Conservation (phyloP, 2,329 filamentous ascomycete genomes). For the Pseudocercospora crystallina region DNA sequence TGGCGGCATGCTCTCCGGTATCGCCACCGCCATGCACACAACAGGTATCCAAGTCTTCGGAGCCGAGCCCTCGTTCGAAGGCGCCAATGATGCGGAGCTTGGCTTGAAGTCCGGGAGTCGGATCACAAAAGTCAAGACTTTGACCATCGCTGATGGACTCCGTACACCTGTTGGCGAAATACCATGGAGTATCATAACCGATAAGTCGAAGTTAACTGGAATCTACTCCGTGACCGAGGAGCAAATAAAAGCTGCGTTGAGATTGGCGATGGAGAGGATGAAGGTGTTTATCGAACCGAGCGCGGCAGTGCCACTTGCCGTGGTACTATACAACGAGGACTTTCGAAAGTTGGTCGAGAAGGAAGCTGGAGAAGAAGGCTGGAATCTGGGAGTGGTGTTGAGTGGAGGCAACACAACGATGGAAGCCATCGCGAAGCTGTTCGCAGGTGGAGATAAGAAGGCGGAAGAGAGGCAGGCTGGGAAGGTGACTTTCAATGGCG, state of each 20-base stretch:
- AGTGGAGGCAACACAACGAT: slow-evolving; percentile 66
- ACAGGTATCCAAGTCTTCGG: slow-evolving; percentile 79
- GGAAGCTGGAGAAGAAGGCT: slow-evolving; percentile 70
- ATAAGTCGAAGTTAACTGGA: slow-evolving; percentile 66
- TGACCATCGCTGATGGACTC: slow-evolving; percentile 87
- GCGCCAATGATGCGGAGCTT: slow-evolving; percentile 77
- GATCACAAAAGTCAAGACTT: slow-evolving; percentile 66
- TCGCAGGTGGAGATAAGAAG: slow-evolving; percentile 33
- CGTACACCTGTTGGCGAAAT: slow-evolving; percentile 75
- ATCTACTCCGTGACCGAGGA: slow-evolving; percentile 76
- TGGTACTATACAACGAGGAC: slow-evolving; percentile 80
- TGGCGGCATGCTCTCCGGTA: slow-evolving; percentile 81
- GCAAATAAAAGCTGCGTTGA: slow-evolving; percentile 75
- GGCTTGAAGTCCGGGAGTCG: slow-evolving; percentile 65
- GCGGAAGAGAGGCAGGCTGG: slow-evolving; percentile 42
- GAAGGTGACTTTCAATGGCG: slow-evolving; percentile 42
- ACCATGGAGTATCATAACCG: slow-evolving; percentile 76
- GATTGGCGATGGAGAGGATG: slow-evolving; percentile 78
- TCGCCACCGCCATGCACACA: slow-evolving; percentile 71
- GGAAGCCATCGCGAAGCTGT: slow-evolving; percentile 59
- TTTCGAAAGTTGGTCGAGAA: slow-evolving; percentile 69
- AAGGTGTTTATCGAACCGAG: slow-evolving; percentile 91
- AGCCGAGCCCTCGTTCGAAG: slow-evolving; percentile 78
- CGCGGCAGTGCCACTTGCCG: slow-evolving; percentile 79
- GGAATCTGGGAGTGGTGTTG: slow-evolving; percentile 66